Conservation (phyloP, 2,329 filamentous ascomycete genomes). For the Fusarium heterosporum region DNA sequence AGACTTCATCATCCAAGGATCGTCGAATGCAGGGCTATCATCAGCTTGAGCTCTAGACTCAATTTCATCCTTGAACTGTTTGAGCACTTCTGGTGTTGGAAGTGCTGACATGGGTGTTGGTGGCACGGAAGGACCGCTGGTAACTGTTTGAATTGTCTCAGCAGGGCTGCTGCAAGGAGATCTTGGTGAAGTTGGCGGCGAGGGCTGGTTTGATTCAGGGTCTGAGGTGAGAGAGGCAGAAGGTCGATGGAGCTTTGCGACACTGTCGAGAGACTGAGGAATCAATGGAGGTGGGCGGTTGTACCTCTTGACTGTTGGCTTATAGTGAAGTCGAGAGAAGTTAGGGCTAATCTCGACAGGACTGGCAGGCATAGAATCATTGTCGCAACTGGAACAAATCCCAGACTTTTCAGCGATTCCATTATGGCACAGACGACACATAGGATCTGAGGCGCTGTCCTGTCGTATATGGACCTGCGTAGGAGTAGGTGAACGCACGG, state of each 20-base stretch:
- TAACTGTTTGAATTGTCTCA: constrained; percentile 18
- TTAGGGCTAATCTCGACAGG: constrained; percentile 15
- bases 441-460: constrained; percentile 38
- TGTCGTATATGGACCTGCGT: constrained; percentile 40
- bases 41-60: constrained; percentile 7
- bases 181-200: constrained; percentile 25
- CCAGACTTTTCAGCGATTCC: constrained; percentile 42
- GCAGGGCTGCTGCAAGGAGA: constrained; percentile 17
- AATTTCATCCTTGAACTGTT: constrained; percentile 34
- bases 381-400: constrained; percentile 41
- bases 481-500: constrained; percentile 13
- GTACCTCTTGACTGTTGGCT: constrained; percentile 27
- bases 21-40: constrained; percentile 24
- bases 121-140: constrained; percentile 18
- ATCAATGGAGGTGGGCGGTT: constrained; percentile 37
- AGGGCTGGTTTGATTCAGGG: constrained; percentile 34
- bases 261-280: constrained; percentile 22
- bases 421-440: constrained; percentile 41
- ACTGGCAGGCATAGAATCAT: constrained; percentile 29
- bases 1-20: constrained; percentile 25
- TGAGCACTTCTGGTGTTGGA: constrained; percentile 41
- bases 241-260: constrained; percentile 34
- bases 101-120: constrained; percentile 40
- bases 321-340: constrained; percentile 19
- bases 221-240: constrained; percentile 26